Base-by-base conservation (phyloP, 306 rosid species). In the Oemleria cerasiformis region DNA sequence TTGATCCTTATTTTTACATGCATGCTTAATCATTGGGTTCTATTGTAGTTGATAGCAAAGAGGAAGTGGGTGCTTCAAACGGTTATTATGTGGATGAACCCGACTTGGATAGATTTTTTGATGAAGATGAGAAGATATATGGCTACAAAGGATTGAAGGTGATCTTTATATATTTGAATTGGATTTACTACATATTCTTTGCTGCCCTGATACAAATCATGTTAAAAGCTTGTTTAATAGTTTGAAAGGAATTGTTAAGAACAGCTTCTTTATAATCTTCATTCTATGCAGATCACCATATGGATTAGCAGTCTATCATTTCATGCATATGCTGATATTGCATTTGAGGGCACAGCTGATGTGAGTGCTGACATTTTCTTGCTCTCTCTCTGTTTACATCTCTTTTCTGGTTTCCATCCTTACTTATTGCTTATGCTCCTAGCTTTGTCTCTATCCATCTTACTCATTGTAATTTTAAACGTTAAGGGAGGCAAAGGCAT, bases 101-200 rank as follows among this genome's bases (percentile, higher is more conserved):
- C 51, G 99, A 91, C 79, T 85, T 89, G 90, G 85, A 82, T 78
- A 59, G 80, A 75, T 81, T 81, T 76, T 85, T 91, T 72, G 90
- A 80, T 10, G 91, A 90, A 34, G 91, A 90, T 23, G 99, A 92
- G 56, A 91, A 85, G 73, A 83, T 94, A 69, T 89, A 85, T 84
- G 99, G 99, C 72, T 91, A 87, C 73, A 86, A 85, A 73, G 97
- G 82, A n/a, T 72, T 91, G 85, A 81, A 91, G 99, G 99, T 95
- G 59, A 43, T 16, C 9, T 45, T 16, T 20, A 50, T 68, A 21
- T 49, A 25, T 59, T 41, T 21, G 20, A 25, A 16, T 69, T 55
- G 30, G 23, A 10, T 71, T 66, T 67, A 45, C 39, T 14, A 14
- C 11, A 20, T 45, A 15, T 15, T 15, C 1, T 6, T 13, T 19